These are phyloP conservation scores for Alloteropsis semialata DNA, from an alignment of 176 grass and related monocot species.

Conservation along the genomic window DNA sequence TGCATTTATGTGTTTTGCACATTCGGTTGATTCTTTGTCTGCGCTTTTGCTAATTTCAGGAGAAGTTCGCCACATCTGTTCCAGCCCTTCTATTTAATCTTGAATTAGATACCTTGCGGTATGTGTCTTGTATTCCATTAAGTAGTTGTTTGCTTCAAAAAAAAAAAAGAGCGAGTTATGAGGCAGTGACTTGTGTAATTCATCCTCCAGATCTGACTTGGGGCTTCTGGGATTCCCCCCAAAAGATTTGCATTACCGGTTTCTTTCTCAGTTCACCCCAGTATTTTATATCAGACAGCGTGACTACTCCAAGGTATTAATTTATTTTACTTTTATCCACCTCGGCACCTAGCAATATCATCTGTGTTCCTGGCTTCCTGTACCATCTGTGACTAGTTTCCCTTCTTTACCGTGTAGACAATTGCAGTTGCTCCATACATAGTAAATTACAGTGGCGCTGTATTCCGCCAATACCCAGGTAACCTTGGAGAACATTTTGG, in stretches of 20 bases:
- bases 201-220: constrained; percentile 76
- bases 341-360: neutral
- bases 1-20: neutral
- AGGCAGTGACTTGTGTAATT: neutral
- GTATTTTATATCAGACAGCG: constrained; percentile 94
- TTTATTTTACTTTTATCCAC: neutral
- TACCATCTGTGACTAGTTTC: constrained; percentile 20
- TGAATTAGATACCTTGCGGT: constrained; percentile 93
- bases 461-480: constrained; percentile 97
- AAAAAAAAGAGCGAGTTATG: neutral
- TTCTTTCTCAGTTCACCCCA: constrained; percentile 92
- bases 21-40: neutral
- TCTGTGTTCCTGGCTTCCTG: constrained; percentile 12
- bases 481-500: neutral
- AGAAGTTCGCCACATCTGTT: constrained; percentile 67
- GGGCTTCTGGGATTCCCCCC: constrained; percentile 89
- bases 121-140: constrained; percentile 25
- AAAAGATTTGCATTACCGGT: constrained; percentile 92
- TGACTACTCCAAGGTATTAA: constrained; percentile 92
- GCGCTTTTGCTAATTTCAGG: constrained; percentile 47
- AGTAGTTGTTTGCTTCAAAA: too few species aligned
- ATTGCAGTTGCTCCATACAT: constrained; percentile 83
- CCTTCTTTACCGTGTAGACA: constrained; percentile 51
- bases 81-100: constrained; percentile 92
- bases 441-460: constrained; percentile 84